These are phyloP conservation scores for Aureobasidium sp. DNA, from an alignment of 2,329 filamentous ascomycete species.

Conservation along the genomic window DNA sequence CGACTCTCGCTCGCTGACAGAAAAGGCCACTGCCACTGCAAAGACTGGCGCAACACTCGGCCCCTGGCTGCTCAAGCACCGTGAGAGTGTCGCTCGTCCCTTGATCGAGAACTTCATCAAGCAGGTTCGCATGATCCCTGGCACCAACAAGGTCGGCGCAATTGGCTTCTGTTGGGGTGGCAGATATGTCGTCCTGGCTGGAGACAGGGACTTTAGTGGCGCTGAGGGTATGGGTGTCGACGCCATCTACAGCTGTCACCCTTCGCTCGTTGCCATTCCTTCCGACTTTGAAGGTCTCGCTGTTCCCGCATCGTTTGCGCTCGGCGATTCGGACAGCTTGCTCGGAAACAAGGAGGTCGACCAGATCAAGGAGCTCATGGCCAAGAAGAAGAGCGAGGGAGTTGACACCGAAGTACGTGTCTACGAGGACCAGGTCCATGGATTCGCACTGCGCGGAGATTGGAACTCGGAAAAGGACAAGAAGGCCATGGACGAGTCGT, in stretches of 20 bases:
- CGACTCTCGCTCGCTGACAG: conserved; percentile 28
- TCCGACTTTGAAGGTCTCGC: conserved; percentile 34
- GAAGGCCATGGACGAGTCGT: conserved; percentile 40
- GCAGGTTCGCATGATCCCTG: conserved; percentile 30
- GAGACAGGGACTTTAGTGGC: conserved; percentile 20
- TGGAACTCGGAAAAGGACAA: conserved; percentile 37
- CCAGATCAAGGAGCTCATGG: conserved; percentile 34
- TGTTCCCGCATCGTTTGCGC: conserved; percentile 34
- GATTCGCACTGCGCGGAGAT: conserved; percentile 36
- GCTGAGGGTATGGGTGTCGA: conserved; percentile 30
- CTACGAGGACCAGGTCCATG: conserved; percentile 39
- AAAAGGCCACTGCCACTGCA: conserved; percentile 35
- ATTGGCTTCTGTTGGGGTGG: conserved; percentile 44
- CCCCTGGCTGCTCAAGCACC: conserved; percentile 37
- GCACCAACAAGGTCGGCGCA: conserved; percentile 37
- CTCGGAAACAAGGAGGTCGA: conserved; percentile 31
- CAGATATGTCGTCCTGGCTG: conserved; percentile 31
- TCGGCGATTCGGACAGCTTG: conserved; percentile 37
- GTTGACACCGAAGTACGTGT: conserved; percentile 32
- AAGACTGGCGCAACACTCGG: conserved; percentile 34
- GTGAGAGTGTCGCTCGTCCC: conserved; percentile 35
- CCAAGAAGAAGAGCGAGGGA: conserved; percentile 29
- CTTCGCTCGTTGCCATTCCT: conserved; percentile 34
- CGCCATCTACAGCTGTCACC: conserved; percentile 36
- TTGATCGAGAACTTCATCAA: conserved; percentile 38